Conservation (phyloP, 345 rosid genomes). For the Carallia brachiata region DNA sequence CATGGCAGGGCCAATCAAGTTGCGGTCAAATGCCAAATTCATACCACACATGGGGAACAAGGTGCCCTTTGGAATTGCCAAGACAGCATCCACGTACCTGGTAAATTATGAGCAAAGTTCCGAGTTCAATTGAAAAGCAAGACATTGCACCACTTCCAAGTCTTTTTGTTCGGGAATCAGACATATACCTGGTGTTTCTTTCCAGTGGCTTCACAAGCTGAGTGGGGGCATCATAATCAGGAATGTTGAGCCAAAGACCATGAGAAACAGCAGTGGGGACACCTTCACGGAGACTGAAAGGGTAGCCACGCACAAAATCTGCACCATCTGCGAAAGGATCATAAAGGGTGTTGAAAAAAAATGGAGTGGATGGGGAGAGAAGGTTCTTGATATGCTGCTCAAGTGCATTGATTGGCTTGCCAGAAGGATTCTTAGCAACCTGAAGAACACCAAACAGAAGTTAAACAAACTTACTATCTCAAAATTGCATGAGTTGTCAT, state of each 20-base stretch:
- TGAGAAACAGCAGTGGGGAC: slow-evolving; percentile 93
- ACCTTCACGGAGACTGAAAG: slow-evolving; percentile 94
- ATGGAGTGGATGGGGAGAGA: slow-evolving; percentile 79
- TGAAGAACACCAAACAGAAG: slow-evolving; percentile 15
- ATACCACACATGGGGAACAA: slow-evolving; percentile 99
- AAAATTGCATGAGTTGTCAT: neutral
- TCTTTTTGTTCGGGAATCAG: neutral
- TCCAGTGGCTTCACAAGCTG: slow-evolving; percentile 97
- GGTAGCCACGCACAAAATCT: slow-evolving; percentile 96
- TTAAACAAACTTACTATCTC: neutral
- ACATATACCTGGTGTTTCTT: slow-evolving; percentile 72
- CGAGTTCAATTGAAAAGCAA: neutral
- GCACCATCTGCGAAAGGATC: slow-evolving; percentile 90
- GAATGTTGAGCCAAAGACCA: slow-evolving; percentile 98
- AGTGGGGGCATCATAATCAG: slow-evolving; percentile 99
- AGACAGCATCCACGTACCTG: slow-evolving; percentile 84
- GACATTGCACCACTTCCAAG: neutral
- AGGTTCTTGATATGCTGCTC: slow-evolving; percentile 96
- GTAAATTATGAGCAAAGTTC: slow-evolving; percentile 6
- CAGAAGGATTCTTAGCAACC: slow-evolving; percentile 93
- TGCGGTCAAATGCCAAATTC: slow-evolving; percentile 88
- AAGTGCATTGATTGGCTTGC: slow-evolving; percentile 75
- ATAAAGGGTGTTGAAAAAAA: slow-evolving; percentile 92
- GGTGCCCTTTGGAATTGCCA: slow-evolving; percentile 92
- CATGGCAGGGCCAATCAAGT: slow-evolving; percentile 97